phyloP scores from a whole-genome alignment of 2,329 filamentous ascomycete species.

The Alternaria sp. region DNA sequence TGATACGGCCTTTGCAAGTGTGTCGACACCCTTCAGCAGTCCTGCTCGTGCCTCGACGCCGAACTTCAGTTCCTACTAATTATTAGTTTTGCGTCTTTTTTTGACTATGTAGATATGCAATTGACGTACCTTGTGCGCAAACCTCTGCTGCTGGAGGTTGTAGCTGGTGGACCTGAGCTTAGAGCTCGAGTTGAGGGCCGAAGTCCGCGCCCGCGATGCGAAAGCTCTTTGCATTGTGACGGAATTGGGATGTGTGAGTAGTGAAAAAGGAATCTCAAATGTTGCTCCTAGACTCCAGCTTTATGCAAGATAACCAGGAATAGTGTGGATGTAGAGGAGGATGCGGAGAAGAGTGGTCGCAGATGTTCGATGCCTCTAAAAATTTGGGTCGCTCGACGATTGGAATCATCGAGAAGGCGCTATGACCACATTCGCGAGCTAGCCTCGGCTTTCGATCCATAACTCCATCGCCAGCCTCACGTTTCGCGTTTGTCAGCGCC shows the following conservation, averaged over 20 bases:
- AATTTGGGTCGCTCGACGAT: constrained; percentile 11
- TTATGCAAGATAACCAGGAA: constrained; percentile 43
- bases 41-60: constrained; percentile 91
- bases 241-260: constrained; percentile 27
- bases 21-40: constrained; percentile 93
- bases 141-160: constrained; percentile 86
- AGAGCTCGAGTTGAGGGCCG: constrained; percentile 73
- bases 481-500: neutral
- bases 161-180: constrained; percentile 61
- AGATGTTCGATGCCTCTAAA: constrained; percentile 12
- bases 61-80: constrained; percentile 87
- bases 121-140: constrained; percentile 87
- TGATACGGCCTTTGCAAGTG: constrained; percentile 92
- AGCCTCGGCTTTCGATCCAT: constrained; percentile 14
- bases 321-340: constrained; percentile 29
- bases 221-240: constrained; percentile 93
- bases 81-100: constrained; percentile 5
- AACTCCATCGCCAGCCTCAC: constrained; percentile 5
- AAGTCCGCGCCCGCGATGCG: constrained; percentile 78
- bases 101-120: neutral
- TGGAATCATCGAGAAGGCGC: constrained; percentile 22
- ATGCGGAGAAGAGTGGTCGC: constrained; percentile 26
- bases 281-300: constrained; percentile 46
- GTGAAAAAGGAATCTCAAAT: constrained; percentile 30
- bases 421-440: constrained; percentile 10